A percentile compares a stretch with the other conserved stretches of the same genome.
Evolutionary conservation across 106 monocot genomes (phyloP).

Genomic region (Allium cepa): DNA sequence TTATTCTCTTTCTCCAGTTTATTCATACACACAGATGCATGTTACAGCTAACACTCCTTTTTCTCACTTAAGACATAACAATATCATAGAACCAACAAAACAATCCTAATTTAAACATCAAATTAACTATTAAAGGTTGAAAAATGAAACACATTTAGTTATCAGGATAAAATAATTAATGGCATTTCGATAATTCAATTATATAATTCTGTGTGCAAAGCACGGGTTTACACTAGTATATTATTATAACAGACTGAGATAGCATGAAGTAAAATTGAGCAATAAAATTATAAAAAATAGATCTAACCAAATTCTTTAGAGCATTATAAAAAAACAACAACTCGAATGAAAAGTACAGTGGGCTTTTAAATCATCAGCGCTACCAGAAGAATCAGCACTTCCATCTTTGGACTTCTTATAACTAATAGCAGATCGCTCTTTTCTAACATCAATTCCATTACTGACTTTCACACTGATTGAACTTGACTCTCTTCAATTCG

Average conservation of each 20-base stretch:
- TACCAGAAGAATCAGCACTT: constrained; percentile 15
- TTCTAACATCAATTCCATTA: neutral
- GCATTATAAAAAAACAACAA: neutral
- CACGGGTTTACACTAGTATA: too few species aligned
- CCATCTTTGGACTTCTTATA: neutral
- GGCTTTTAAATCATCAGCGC: constrained; percentile 30
- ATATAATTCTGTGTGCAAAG: too few species aligned
- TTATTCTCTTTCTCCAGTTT: too few species aligned
- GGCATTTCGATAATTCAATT: too few species aligned
- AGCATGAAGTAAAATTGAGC: neutral
- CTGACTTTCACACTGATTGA: constrained; percentile 7
- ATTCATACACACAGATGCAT: too few species aligned
- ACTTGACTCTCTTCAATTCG: constrained; percentile 46
- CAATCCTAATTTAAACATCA: too few species aligned
- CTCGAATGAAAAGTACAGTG: neutral
- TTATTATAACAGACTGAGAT: neutral
- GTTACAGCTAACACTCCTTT: too few species aligned
- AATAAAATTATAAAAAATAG: neutral
- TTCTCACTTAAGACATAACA: too few species aligned
- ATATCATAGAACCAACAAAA: too few species aligned
- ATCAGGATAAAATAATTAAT: too few species aligned
- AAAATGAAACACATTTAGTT: too few species aligned
- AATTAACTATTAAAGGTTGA: too few species aligned
- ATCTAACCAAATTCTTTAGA: constrained; percentile 11
- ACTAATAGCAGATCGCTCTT: constrained; percentile 1